These are phyloP conservation scores for Violaceomyces palustris DNA, from an alignment of 1,284 basidiomycete genomes.

Conservation along the genomic window DNA sequence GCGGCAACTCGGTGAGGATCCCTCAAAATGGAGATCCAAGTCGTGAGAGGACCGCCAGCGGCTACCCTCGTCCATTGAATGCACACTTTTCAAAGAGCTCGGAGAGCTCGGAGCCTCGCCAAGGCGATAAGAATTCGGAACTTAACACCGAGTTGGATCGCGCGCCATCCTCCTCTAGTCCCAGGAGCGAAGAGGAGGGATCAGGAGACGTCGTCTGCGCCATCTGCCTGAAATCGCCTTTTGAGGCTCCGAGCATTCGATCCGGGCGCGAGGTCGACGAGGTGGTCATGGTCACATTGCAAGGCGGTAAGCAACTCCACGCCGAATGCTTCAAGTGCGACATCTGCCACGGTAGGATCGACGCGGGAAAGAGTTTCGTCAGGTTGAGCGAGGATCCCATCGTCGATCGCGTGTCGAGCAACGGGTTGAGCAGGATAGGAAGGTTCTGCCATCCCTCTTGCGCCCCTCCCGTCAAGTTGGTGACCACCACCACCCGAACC, in stretches of 20 bases:
- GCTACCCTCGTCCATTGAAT: conserved; percentile 18
- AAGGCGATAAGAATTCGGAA: conserved; percentile 2
- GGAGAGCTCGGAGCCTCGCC: not conserved
- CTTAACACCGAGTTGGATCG: too few species aligned
- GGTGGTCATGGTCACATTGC: conserved; percentile 28
- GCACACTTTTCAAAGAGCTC: not conserved
- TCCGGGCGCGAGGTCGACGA: conserved; percentile 1
- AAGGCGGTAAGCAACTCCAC: conserved; percentile 15
- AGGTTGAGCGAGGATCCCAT: conserved; percentile 4
- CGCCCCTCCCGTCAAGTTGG: too few species aligned
- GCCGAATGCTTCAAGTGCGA: conserved; percentile 35
- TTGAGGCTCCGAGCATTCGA: too few species aligned
- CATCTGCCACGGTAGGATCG: conserved; percentile 19
- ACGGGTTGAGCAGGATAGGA: too few species aligned
- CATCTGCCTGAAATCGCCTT: too few species aligned
- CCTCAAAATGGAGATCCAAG: not conserved
- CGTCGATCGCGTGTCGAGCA: too few species aligned
- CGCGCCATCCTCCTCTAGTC: too few species aligned
- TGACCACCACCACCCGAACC: too few species aligned
- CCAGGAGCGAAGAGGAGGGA: too few species aligned
- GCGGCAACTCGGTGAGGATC: too few species aligned
- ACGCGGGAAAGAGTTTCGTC: conserved; percentile 21
- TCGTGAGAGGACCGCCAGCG: conserved; percentile 5
- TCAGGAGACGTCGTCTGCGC: too few species aligned
- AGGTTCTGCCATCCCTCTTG: too few species aligned